These are phyloP conservation scores for Pseudocercospora vitis DNA, from an alignment of 2,329 filamentous ascomycete species.

Conservation along the genomic window DNA sequence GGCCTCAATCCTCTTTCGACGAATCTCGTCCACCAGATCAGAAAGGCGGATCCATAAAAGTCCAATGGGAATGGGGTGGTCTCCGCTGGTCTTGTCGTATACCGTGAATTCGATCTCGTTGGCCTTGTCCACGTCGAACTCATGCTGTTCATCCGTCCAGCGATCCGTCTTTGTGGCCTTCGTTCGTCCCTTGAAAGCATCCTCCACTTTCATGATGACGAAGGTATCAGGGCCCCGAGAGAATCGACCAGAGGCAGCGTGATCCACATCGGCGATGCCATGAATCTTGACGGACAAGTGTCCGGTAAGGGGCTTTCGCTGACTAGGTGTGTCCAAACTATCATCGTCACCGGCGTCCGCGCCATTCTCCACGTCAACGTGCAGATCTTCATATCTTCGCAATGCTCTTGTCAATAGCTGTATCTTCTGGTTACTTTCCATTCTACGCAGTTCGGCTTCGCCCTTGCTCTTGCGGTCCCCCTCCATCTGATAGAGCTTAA, in stretches of 20 bases:
- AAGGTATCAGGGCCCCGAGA: slow-evolving; percentile 91
- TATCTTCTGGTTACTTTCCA: slow-evolving; percentile 98
- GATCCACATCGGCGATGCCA: slow-evolving; percentile 90
- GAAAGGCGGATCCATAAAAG: slow-evolving; percentile 96
- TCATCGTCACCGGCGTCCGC: slow-evolving; percentile 69
- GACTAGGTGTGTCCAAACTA: slow-evolving; percentile 90
- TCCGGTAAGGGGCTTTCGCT: slow-evolving; percentile 93
- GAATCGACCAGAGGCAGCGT: slow-evolving; percentile 78
- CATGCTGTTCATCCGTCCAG: slow-evolving; percentile 90
- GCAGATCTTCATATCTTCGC: slow-evolving; percentile 94
- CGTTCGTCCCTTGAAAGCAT: slow-evolving; percentile 85
- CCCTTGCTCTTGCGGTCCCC: slow-evolving; percentile 93
- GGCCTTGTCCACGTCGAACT: slow-evolving; percentile 93
- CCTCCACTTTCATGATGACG: slow-evolving; percentile 94
- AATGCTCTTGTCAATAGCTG: slow-evolving; percentile 91
- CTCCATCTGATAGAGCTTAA: slow-evolving; percentile 94
- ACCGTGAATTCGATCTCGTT: slow-evolving; percentile 98
- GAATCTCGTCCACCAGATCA: slow-evolving; percentile 96
- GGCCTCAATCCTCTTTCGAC: slow-evolving; percentile 93
- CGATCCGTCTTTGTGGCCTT: slow-evolving; percentile 80
- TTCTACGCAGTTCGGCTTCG: slow-evolving; percentile 82
- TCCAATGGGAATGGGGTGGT: slow-evolving; percentile 87
- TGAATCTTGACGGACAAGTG: slow-evolving; percentile 83
- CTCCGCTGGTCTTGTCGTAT: slow-evolving; percentile 81
- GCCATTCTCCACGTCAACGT: slow-evolving; percentile 70